These are phyloP conservation scores for Bothriochloa decipiens DNA, from an alignment of 176 grass and related monocot species.

Conservation along the genomic window DNA sequence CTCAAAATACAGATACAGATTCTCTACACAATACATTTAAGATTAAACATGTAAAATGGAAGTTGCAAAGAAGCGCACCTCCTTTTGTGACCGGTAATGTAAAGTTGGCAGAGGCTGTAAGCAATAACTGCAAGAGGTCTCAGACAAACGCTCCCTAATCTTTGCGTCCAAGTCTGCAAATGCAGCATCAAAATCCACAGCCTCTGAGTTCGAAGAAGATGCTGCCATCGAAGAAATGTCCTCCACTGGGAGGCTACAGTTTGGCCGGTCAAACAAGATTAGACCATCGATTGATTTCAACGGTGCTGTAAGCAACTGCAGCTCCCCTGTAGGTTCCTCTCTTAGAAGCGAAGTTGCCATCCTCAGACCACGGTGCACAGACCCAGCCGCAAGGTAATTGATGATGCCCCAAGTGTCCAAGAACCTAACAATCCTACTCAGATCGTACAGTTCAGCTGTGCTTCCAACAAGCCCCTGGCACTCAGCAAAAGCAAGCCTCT, in stretches of 20 bases:
- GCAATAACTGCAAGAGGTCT: conserved; percentile 79
- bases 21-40: conserved; percentile 4
- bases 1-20: neutral
- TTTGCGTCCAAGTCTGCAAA: conserved; percentile 72
- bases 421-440: conserved; percentile 88
- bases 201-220: conserved; percentile 41
- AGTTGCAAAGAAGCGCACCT: conserved; percentile 54
- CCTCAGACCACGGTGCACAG: conserved; percentile 67
- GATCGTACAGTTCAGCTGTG: conserved; percentile 73
- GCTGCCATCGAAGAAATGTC: conserved; percentile 51
- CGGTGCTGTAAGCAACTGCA: conserved; percentile 70
- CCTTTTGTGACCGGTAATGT: conserved; percentile 85
- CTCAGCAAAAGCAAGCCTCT: conserved; percentile 72
- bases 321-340: conserved; percentile 66
- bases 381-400: conserved; percentile 78
- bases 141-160: conserved; percentile 70
- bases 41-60: neutral
- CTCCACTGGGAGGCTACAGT: conserved; percentile 71
- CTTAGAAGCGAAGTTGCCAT: conserved; percentile 75
- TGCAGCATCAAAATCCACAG: conserved; percentile 48
- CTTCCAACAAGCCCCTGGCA: conserved; percentile 74
- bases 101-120: conserved; percentile 58
- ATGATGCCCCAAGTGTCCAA: conserved; percentile 95
- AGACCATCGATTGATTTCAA: conserved; percentile 92
- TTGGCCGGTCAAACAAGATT: conserved; percentile 89